phyloP scores from a whole-genome alignment of 345 rosid species.

The Mangifera indica region DNA sequence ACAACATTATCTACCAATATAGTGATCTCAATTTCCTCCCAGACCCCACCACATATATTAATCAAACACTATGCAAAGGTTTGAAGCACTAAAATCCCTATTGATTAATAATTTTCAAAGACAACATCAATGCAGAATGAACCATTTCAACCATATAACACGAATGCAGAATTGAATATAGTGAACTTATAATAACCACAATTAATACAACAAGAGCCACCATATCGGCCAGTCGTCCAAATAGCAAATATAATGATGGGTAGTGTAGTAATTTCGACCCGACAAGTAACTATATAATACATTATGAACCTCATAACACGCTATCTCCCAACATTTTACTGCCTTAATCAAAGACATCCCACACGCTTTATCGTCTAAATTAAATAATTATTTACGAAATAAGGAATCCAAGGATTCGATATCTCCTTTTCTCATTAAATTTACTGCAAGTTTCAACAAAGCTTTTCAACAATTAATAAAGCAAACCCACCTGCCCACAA shows the following conservation, averaged over 20 bases:
- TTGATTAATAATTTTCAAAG: no score
- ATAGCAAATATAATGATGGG: conserved; percentile 2
- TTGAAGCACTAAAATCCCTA: neutral
- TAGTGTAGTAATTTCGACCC: conserved; percentile 15
- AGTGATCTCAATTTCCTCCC: neutral
- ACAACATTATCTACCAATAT: neutral
- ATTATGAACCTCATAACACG: conserved; percentile 20
- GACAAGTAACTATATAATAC: conserved; percentile 2
- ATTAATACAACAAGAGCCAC: no score
- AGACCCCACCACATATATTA: neutral
- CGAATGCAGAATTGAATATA: neutral
- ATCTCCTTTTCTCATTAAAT: conserved; percentile 13
- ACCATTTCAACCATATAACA: neutral
- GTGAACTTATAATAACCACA: neutral
- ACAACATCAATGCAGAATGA: neutral
- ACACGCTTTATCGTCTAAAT: conserved; percentile 21
- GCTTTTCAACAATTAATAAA: neutral
- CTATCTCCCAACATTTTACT: conserved; percentile 24
- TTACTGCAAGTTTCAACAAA: conserved; percentile 1
- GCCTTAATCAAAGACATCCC: conserved; percentile 18
- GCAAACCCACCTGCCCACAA: conserved; percentile 10
- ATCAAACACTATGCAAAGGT: neutral
- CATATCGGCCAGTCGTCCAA: no score
- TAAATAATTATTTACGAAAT: conserved; percentile 3
- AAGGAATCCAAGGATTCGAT: conserved; percentile 23